Percentiles rank a stretch among this genome's conserved stretches.
Evolutionary conservation across 2,329 filamentous ascomycete species (phyloP).

Genomic region (Trichoderma cornu-damae): DNA sequence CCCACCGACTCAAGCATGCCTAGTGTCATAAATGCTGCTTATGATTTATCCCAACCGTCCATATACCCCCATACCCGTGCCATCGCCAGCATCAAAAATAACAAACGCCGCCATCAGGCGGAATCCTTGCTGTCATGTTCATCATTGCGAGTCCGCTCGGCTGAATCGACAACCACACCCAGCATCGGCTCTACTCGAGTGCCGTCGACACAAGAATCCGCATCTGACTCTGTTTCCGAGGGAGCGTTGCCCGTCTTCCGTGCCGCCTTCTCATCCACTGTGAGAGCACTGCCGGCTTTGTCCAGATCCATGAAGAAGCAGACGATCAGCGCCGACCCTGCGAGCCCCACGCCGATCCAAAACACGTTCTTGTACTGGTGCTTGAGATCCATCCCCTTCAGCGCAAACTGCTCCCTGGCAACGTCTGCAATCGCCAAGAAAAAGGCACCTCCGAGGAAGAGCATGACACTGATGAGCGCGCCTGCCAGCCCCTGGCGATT

Average conservation of each 20-base stretch:
- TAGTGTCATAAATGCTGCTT: background rate
- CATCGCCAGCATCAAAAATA: background rate
- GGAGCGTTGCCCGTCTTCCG: conserved; percentile 14
- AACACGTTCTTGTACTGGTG: conserved; percentile 56
- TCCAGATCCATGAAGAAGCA: conserved; percentile 26
- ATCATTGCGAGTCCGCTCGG: background rate
- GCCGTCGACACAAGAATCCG: background rate
- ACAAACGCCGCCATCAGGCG: background rate
- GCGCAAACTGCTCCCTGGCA: conserved; percentile 38
- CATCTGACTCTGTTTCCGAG: conserved; percentile 10
- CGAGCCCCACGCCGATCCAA: conserved; percentile 54
- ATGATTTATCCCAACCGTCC: background rate
- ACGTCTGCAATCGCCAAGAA: conserved; percentile 61
- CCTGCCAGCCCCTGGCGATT: conserved; percentile 60
- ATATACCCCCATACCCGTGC: background rate
- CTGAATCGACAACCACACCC: conserved; percentile 8
- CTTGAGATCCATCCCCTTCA: conserved; percentile 37
- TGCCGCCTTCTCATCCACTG: conserved; percentile 21
- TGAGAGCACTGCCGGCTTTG: conserved; percentile 24
- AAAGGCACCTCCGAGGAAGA: conserved; percentile 60
- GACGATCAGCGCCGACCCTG: conserved; percentile 44
- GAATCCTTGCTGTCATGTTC: background rate
- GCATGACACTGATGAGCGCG: conserved; percentile 55
- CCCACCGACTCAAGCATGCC: background rate
- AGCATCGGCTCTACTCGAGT: conserved; percentile 9